Base-by-base conservation (phyloP, 441 rosid genomes). In the Pelargonium myrrhifolium region DNA sequence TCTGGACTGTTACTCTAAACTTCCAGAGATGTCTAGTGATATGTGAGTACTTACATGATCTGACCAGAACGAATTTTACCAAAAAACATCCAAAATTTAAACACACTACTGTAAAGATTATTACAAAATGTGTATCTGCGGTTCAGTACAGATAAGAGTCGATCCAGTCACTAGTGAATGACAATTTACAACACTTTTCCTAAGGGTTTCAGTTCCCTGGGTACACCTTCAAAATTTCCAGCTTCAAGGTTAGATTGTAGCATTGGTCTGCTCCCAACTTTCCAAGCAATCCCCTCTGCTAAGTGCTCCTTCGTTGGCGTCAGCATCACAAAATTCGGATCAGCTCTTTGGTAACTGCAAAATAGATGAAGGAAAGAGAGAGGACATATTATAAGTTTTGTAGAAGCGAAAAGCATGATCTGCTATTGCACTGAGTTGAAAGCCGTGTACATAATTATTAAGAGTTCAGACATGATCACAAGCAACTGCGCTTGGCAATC, bases 271-370 rank as follows among this genome's bases (percentile, higher is more conserved):
- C 77, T 74, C 68, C 98, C 96, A 28, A 72, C 71, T 68, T 87
- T 72, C 95, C 94, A 87, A 22, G 72, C 80, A 9, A 77, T 84
- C 61, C 94, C 97, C 76, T 89, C 87, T 1, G 96, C 98, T 22
- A 88, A 77, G 76, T 90, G 98, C 77, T 93, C 96, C 79, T 93
- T 93, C 82, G 76, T 87, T 9, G 95, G 95, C 26, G 96, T 90
- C 77, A 90, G 87, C 97, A 90, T 89, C 28, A 90, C 81, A 9
- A 80, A 93, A 78, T 93, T 90, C 40, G 95, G 96, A 80, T 89
- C 96, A 0, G 95, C 96, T 80, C 98, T 79, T 85, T 90, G 92
- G 71, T 93, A 93, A 76, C 98, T 93, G 90, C 81, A 80, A 43
- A 59, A 47, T 47, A 11, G 55, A 5, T 12, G 55, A 12, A 47